phyloP scores from a whole-genome alignment of 2,329 filamentous ascomycete genomes.

The Hypoxylon sp. region DNA sequence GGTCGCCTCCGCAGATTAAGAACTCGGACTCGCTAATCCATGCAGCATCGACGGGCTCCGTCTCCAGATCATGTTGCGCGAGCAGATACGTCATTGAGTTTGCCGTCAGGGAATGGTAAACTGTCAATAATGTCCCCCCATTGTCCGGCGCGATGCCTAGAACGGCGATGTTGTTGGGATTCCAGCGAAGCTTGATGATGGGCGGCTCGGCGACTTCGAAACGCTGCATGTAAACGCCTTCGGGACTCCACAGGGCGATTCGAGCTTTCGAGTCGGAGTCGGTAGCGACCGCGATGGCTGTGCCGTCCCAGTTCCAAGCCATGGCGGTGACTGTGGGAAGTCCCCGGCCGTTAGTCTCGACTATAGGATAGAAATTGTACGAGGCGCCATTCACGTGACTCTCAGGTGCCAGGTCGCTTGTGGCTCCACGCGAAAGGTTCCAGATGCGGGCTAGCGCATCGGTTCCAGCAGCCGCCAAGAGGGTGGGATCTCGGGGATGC shows the following conservation, averaged over 20 bases:
- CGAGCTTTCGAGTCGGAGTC: slow-evolving; percentile 66
- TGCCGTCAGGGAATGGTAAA: slow-evolving; percentile 61
- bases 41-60: slow-evolving; percentile 67
- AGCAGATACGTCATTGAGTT: slow-evolving; percentile 63
- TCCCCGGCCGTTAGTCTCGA: slow-evolving; percentile 66
- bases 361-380: slow-evolving; percentile 59
- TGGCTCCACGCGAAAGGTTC: slow-evolving; percentile 69
- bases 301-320: slow-evolving; percentile 70
- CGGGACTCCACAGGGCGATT: slow-evolving; percentile 68
- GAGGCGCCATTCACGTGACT: slow-evolving; percentile 59
- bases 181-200: slow-evolving; percentile 72
- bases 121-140: slow-evolving; percentile 66
- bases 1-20: slow-evolving; percentile 68
- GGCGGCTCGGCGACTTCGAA: slow-evolving; percentile 71
- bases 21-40: slow-evolving; percentile 72
- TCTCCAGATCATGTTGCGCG: slow-evolving; percentile 62
- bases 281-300: slow-evolving; percentile 68
- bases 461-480: slow-evolving; percentile 76
- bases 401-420: slow-evolving; percentile 59
- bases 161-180: slow-evolving; percentile 65
- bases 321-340: slow-evolving; percentile 69
- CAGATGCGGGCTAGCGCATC: slow-evolving; percentile 78
- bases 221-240: slow-evolving; percentile 64
- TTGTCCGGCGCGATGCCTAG: slow-evolving; percentile 69
- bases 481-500: slow-evolving; percentile 73